phyloP scores from a whole-genome alignment of 164 flowering plant genomes.

The Cinnamomum chago region DNA sequence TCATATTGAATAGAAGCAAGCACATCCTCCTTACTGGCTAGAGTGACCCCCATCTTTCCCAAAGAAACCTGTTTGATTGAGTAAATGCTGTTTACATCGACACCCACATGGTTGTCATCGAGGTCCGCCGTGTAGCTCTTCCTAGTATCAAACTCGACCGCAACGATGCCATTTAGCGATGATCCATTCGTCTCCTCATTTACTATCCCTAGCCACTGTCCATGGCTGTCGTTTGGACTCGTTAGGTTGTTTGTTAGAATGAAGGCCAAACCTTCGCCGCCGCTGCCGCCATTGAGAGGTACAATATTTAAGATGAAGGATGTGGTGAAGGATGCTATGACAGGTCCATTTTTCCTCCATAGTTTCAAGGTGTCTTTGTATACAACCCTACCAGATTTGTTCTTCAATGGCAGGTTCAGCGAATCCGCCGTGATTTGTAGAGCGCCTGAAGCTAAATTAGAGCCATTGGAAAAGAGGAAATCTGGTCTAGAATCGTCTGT shows the following conservation, averaged over 20 bases:
- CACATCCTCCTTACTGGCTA: conserved; percentile 16
- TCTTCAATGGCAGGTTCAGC: background rate
- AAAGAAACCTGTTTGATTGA: conserved; percentile 28
- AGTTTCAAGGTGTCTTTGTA: conserved; percentile 10
- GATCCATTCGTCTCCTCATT: conserved; percentile 31
- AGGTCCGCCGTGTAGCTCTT: conserved; percentile 40
- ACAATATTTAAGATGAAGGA: conserved; percentile 30
- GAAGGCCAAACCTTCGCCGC: conserved; percentile 64
- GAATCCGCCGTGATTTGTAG: conserved; percentile 17
- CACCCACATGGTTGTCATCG: conserved; percentile 52
- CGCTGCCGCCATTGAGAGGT: conserved; percentile 11
- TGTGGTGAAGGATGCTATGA: conserved; percentile 30
- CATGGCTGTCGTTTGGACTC: conserved; percentile 37
- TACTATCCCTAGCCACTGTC: conserved; percentile 60
- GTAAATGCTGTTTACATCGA: conserved; percentile 35
- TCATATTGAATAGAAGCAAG: conserved; percentile 26
- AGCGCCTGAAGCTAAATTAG: conserved; percentile 6
- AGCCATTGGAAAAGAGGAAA: background rate
- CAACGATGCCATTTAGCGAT: conserved; percentile 23
- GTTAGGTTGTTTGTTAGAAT: conserved; percentile 23
- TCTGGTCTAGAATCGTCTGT: background rate
- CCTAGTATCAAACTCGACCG: conserved; percentile 57
- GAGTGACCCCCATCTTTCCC: conserved; percentile 16
- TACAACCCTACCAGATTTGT: conserved; percentile 15
- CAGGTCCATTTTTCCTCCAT: conserved; percentile 11